Conservation (phyloP, 1,284 basidiomycete genomes). For the Cutaneotrichosporon sp. region DNA sequence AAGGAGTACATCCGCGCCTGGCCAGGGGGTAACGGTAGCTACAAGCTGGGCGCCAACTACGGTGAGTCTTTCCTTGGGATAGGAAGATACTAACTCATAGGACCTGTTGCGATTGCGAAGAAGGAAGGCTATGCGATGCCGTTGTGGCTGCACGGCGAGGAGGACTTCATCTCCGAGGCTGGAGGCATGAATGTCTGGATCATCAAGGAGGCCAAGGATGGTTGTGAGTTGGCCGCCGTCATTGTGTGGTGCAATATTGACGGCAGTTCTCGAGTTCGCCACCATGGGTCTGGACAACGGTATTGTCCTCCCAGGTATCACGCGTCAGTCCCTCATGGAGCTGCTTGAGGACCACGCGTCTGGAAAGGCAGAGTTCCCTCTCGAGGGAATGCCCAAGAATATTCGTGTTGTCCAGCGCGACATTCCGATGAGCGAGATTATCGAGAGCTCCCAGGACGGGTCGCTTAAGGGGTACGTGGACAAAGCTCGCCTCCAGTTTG, state of each 20-base stretch:
- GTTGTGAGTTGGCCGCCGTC: conserved; percentile 21
- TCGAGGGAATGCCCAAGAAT: conserved; percentile 37
- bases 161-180: conserved; percentile 44
- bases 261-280: conserved; percentile 37
- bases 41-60: conserved; percentile 46
- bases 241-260: background rate
- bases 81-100: conserved; percentile 10
- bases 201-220: conserved; percentile 41
- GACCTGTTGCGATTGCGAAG: conserved; percentile 42
- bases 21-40: conserved; percentile 43
- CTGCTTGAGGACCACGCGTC: conserved; percentile 34
- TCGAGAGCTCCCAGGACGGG: conserved; percentile 31
- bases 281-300: conserved; percentile 45
- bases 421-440: conserved; percentile 42
- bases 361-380: conserved; percentile 32
- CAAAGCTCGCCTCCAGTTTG: no score
- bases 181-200: conserved; percentile 46
- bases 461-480: conserved; percentile 36
- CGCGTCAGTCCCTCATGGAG: conserved; percentile 39
- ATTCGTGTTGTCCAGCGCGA: conserved; percentile 45
- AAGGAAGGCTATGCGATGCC: conserved; percentile 43
- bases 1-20: conserved; percentile 44
- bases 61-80: conserved; percentile 19
- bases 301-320: conserved; percentile 46
- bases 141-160: conserved; percentile 43